Base-by-base conservation (phyloP, 768 basidiomycete species). In the Psilocybe subaeruginosa region DNA sequence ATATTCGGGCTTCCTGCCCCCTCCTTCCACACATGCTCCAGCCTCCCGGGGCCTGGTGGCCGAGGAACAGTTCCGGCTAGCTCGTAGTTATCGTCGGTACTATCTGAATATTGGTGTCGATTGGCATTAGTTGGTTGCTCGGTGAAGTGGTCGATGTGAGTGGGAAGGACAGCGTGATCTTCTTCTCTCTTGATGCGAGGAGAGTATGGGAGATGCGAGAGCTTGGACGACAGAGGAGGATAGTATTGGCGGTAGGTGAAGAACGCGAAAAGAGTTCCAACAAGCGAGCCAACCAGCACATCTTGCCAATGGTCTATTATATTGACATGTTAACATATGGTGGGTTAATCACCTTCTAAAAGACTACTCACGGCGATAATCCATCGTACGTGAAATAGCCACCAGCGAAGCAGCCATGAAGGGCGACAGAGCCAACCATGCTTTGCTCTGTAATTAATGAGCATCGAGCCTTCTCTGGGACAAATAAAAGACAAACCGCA, bases 321-420 rank as follows among this genome's bases (percentile, higher is more conserved):
- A 51, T 59, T 33, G 29, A 23, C 12, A 31, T 3, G 8, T 31
- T 54, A 56, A 43, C 54, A 46, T 62, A 60, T 45, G 41, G 69
- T 54, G 41, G n/a, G 9, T 27, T 8, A 43, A 9, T 43, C 14
- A 14, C 14, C 3, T 8, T 39, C 14, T 39, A 8, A 39, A 19
- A 23, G 58, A 43, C 39, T 31, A 82, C 87, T 61, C 68, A 92
- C 91, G 94, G 59, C 95, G 84, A 66, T 90, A 90, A 74, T 97
- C 95, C 91, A 96, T 95, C 2, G 92, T 95, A 17, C 96, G 86
- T 5, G 89, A 91, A 55, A 95, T 87, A 3, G 92, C 92, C 8
- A 93, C 89, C 3, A 93, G 76, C 9, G 87, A 79, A 2, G 94
- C 95, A 8, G 82, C 95, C 33, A 86, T 74, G 49, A 97, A 82